These are phyloP conservation scores for Ophiostoma quercus DNA, from an alignment of 2,329 filamentous ascomycete genomes.

Conservation along the genomic window DNA sequence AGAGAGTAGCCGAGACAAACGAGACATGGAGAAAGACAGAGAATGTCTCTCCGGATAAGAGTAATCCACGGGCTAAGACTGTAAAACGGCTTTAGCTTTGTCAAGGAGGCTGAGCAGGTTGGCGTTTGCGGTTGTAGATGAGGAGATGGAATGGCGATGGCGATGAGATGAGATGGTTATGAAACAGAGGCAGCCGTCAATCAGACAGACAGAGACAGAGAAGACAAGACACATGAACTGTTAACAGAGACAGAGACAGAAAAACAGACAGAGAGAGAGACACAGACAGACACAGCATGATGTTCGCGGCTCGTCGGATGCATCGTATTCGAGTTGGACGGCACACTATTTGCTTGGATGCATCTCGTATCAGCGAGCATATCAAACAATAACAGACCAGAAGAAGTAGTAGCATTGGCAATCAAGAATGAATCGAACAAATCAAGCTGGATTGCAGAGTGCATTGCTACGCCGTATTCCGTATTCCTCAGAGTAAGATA, in stretches of 20 bases:
- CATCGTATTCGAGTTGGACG: neutral
- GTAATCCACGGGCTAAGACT: constrained; percentile 1
- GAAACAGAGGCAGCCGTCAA: neutral
- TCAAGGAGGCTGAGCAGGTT: constrained; percentile 15
- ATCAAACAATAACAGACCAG: too few species aligned
- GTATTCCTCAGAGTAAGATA: neutral
- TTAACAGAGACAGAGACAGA: neutral
- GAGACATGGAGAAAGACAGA: too few species aligned
- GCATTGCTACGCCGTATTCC: constrained; percentile 7
- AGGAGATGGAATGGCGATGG: neutral
- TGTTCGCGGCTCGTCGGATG: neutral
- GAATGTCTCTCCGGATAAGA: neutral
- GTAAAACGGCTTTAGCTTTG: neutral
- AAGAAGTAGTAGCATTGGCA: too few species aligned
- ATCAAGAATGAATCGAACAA: too few species aligned
- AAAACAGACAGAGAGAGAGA: neutral
- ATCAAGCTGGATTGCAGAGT: neutral
- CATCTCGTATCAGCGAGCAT: neutral
- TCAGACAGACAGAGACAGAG: neutral
- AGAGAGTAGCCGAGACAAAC: too few species aligned
- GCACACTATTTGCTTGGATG: neutral
- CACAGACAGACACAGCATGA: neutral
- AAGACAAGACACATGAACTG: neutral
- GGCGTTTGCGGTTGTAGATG: neutral
- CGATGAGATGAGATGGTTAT: neutral